Evolutionary conservation across 2,329 filamentous ascomycete species (phyloP).

Genomic region (Remersonia thermophila): DNA sequence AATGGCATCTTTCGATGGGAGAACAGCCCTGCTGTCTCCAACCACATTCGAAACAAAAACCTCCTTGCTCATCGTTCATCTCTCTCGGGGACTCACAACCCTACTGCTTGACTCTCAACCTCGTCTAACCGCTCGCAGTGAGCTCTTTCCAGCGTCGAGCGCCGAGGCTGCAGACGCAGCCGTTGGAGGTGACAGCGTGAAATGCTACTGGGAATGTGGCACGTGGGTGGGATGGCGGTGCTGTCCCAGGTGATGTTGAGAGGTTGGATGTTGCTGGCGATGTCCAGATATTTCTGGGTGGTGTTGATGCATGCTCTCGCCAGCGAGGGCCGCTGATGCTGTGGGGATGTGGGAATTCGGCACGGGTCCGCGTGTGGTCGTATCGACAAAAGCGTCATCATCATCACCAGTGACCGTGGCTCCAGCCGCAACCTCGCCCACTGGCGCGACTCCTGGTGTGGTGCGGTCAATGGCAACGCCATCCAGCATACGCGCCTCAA

Average conservation of each 20-base stretch:
- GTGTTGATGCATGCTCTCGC: no score
- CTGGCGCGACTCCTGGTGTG: constrained; percentile 18
- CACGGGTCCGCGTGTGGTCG: constrained; percentile 46
- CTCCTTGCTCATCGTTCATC: no score
- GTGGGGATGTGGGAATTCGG: constrained; percentile 28
- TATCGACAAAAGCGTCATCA: constrained; percentile 50
- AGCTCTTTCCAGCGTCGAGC: constrained; percentile 48
- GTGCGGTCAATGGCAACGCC: constrained; percentile 47
- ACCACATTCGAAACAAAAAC: no score
- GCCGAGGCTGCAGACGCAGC: not conserved
- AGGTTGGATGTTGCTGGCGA: not conserved
- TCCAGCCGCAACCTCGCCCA: constrained; percentile 18
- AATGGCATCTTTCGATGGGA: no score
- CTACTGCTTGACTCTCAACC: constrained; percentile 33
- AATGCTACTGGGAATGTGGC: constrained; percentile 11
- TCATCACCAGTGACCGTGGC: constrained; percentile 23
- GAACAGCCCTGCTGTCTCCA: no score
- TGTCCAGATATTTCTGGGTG: no score
- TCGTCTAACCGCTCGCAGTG: constrained; percentile 47
- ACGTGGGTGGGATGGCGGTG: constrained; percentile 19
- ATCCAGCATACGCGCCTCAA: constrained; percentile 54
- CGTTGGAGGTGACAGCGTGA: constrained; percentile 7
- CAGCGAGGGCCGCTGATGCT: constrained; percentile 10
- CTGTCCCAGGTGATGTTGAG: constrained; percentile 16
- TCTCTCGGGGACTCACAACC: constrained; percentile 19